Conservation (phyloP, 495 filamentous ascomycete species). For the Xylaria acuta region DNA sequence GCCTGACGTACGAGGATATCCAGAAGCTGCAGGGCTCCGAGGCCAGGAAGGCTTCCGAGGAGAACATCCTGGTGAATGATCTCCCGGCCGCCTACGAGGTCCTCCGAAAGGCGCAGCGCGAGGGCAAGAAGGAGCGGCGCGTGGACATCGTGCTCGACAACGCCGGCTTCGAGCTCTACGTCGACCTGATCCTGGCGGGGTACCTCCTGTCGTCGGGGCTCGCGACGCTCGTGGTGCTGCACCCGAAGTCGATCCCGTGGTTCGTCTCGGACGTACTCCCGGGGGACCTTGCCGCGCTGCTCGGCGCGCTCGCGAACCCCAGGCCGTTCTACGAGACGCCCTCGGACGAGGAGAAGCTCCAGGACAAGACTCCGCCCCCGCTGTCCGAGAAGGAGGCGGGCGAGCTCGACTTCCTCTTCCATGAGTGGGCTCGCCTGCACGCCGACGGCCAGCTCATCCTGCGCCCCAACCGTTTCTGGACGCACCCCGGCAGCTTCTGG, state of each 20-base stretch:
- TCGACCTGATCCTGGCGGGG: constrained; percentile 88
- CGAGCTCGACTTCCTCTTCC: constrained; percentile 77
- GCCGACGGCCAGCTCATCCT: constrained; percentile 81
- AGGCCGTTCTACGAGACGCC: constrained; percentile 75
- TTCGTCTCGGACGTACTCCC: constrained; percentile 96
- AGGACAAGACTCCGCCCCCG: constrained; percentile 59
- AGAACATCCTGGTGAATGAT: constrained; percentile 90
- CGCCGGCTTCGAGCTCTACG: constrained; percentile 94
- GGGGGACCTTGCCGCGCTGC: constrained; percentile 78
- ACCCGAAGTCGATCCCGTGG: constrained; percentile 95
- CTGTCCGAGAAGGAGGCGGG: constrained; percentile 70
- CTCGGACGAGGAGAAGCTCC: constrained; percentile 66
- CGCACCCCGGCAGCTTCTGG: constrained; percentile 83
- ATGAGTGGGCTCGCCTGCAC: constrained; percentile 79
- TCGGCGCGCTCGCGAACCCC: constrained; percentile 76
- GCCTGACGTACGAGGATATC: constrained; percentile 91
- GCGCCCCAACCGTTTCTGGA: constrained; percentile 89
- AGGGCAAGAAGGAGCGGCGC: constrained; percentile 61
- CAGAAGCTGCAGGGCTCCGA: constrained; percentile 92
- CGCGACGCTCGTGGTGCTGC: constrained; percentile 86
- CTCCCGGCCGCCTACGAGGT: constrained; percentile 72
- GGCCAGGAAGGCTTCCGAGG: constrained; percentile 80
- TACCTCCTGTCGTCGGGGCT: constrained; percentile 83
- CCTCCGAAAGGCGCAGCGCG: constrained; percentile 69
- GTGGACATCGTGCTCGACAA: constrained; percentile 97